These are phyloP conservation scores for Trametes sanguinea DNA, from an alignment of 768 basidiomycete species.

Conservation along the genomic window DNA sequence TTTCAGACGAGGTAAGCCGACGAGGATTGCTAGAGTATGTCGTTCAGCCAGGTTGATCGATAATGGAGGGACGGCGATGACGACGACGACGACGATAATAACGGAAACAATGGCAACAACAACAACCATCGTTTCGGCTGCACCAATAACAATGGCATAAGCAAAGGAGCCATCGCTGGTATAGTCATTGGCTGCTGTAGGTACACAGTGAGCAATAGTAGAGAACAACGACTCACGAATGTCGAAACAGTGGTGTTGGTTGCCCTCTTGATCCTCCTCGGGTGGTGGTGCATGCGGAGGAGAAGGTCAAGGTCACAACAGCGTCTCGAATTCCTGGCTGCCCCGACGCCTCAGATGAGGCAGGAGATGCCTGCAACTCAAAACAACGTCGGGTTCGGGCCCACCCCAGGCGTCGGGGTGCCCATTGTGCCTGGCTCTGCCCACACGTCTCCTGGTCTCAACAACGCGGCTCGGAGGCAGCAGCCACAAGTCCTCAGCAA, in stretches of 20 bases:
- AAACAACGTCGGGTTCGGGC: background rate
- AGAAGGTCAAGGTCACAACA: background rate
- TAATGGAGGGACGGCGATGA: conserved; percentile 15
- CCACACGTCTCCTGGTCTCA: no score
- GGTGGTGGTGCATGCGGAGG: conserved; percentile 15
- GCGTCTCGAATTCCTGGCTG: background rate
- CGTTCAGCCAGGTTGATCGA: background rate
- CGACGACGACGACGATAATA: conserved; percentile 15
- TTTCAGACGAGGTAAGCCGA: conserved; percentile 3
- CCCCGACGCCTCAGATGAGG: conserved; percentile 2
- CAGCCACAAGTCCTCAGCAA: background rate
- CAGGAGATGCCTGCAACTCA: background rate
- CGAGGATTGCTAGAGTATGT: background rate
- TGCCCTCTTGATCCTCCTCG: conserved; percentile 11
- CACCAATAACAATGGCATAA: background rate
- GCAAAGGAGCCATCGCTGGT: conserved; percentile 28
- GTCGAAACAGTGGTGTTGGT: conserved; percentile 13
- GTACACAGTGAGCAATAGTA: background rate
- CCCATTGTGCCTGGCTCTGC: no score
- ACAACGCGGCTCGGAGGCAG: background rate
- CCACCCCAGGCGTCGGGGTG: background rate
- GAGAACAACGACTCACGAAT: background rate
- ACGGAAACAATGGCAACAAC: conserved; percentile 14
- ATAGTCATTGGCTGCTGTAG: conserved; percentile 32
- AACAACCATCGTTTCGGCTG: conserved; percentile 5